phyloP scores from a whole-genome alignment of 345 rosid species.

The Eucalyptus leucophloia region DNA sequence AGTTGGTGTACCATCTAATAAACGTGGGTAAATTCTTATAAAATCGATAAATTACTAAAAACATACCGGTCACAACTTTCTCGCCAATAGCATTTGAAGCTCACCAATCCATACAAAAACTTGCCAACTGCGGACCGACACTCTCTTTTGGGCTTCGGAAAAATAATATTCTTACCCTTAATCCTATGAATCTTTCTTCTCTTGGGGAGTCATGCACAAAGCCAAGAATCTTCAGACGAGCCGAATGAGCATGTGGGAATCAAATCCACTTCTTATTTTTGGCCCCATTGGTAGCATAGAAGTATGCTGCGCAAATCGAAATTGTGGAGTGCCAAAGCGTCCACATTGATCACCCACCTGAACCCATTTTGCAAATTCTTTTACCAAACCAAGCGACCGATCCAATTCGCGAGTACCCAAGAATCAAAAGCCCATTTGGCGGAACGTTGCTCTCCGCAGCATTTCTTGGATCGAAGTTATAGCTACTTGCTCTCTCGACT shows the following conservation, averaged over 20 bases:
- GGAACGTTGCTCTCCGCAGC: neutral
- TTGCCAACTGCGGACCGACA: neutral
- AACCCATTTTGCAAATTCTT: neutral
- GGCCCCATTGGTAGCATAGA: neutral
- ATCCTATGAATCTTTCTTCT: neutral
- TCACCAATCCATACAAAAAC: neutral
- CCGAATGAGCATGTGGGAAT: neutral
- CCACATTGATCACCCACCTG: neutral
- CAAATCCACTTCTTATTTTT: neutral
- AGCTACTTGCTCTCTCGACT: constrained; percentile 3
- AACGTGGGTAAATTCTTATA: neutral
- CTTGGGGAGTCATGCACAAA: neutral
- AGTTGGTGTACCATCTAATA: neutral
- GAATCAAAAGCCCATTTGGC: neutral
- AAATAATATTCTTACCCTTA: neutral
- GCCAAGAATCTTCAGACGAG: neutral
- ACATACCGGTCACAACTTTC: neutral
- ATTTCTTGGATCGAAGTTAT: neutral
- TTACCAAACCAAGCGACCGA: neutral
- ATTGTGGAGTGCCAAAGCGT: neutral
- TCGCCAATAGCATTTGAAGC: neutral
- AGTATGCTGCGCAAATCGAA: neutral
- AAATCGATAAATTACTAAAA: neutral
- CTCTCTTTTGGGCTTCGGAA: neutral
- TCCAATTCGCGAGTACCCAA: neutral